Evolutionary conservation across 148 eudicot genomes (phyloP).

Genomic region (Nepenthes gracilis): DNA sequence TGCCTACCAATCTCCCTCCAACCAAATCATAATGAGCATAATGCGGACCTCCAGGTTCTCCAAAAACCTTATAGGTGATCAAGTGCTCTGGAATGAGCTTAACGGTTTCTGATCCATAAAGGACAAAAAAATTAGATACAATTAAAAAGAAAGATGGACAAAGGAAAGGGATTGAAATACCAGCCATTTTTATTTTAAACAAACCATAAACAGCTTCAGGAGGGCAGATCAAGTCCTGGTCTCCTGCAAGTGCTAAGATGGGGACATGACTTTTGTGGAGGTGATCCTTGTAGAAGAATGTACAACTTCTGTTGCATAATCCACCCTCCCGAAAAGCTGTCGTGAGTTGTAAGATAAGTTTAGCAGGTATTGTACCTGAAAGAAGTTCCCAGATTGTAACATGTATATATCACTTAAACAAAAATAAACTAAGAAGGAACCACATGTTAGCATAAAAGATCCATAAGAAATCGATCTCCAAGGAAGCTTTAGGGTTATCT

Average conservation of each 20-base stretch:
- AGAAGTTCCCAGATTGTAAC: not conserved
- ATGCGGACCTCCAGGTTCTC: conserved; percentile 82
- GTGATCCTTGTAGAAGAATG: conserved; percentile 81
- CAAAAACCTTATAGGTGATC: conserved; percentile 76
- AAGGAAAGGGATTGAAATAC: not conserved
- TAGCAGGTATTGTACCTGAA: conserved; percentile 90
- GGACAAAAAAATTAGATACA: not conserved
- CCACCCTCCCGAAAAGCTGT: conserved; percentile 87
- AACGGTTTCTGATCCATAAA: conserved; percentile 54
- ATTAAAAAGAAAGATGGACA: not conserved
- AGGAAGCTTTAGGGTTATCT: no score
- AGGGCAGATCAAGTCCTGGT: conserved; percentile 82
- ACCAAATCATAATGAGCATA: conserved; percentile 97
- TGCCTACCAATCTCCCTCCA: conserved; percentile 70
- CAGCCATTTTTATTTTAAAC: not conserved
- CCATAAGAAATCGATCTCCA: no score
- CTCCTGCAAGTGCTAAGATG: conserved; percentile 89
- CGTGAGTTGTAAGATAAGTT: conserved; percentile 73
- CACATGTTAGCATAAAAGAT: not conserved
- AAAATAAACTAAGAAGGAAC: not conserved
- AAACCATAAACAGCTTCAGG: conserved; percentile 89
- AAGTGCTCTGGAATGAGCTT: conserved; percentile 64
- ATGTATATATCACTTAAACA: not conserved
- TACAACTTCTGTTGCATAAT: conserved; percentile 66
- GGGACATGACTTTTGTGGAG: conserved; percentile 58